Conservation (phyloP, 805 yeast species). For the Maudiozyma barnettii region DNA sequence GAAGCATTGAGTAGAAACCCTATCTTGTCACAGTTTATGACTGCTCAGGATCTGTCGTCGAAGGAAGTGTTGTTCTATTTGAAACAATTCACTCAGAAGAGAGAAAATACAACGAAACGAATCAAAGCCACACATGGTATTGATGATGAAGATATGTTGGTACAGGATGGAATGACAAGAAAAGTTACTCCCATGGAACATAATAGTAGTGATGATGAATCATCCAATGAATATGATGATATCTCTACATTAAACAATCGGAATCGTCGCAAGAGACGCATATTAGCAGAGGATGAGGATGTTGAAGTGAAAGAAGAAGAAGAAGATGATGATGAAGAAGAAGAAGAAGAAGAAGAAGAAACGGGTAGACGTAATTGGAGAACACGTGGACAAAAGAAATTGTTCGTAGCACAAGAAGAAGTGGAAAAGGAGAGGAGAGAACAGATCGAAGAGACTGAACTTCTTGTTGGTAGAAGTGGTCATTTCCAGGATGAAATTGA, state of each 20-base stretch:
- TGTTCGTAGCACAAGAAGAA: slow-evolving; percentile 9
- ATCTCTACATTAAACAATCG: not conserved
- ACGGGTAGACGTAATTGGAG: not conserved
- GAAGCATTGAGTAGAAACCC: slow-evolving; percentile 36
- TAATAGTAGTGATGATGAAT: not conserved
- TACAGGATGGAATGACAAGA: not conserved
- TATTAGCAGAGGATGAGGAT: not conserved
- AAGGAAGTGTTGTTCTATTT: slow-evolving; percentile 34
- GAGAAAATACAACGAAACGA: slow-evolving; percentile 20
- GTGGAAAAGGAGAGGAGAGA: slow-evolving; percentile 8
- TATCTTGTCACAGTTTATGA: slow-evolving; percentile 34
- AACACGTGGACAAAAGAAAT: not conserved
- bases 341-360: slow-evolving; percentile 1
- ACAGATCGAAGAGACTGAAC: slow-evolving; percentile 9
- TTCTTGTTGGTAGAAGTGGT: slow-evolving; percentile 1
- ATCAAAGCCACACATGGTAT: slow-evolving; percentile 27
- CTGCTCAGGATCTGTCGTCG: slow-evolving; percentile 38
- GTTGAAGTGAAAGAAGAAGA: slow-evolving; percentile 5
- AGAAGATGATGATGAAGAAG: slow-evolving; percentile 4
- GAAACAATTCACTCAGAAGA: slow-evolving; percentile 25
- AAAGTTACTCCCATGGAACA: slow-evolving; percentile 9
- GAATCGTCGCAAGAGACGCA: not conserved
- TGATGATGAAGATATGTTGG: slow-evolving; percentile 18
- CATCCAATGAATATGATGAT: not conserved
- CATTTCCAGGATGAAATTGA: slow-evolving; percentile 27